These are phyloP conservation scores for Ammopiptanthus mongolicus DNA, from an alignment of 306 rosid genomes.

Conservation along the genomic window DNA sequence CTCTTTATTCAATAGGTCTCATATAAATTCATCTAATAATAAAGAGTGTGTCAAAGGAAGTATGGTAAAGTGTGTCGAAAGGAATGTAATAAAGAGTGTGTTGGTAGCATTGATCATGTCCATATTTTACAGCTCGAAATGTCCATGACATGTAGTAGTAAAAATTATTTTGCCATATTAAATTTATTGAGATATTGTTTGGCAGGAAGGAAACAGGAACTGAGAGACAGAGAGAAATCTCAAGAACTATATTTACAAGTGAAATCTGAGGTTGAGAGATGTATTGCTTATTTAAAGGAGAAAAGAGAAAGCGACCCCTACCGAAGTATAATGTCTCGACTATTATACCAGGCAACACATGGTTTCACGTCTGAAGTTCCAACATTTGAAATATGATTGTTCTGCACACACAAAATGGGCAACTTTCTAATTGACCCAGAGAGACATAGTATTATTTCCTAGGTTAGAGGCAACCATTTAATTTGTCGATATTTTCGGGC, in stretches of 20 bases:
- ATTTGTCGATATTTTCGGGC: neutral
- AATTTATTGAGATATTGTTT: conserved; percentile 16
- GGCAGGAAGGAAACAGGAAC: conserved; percentile 62
- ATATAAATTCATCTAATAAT: no score
- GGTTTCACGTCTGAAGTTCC: conserved; percentile 66
- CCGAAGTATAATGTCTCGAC: conserved; percentile 50
- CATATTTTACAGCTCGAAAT: neutral
- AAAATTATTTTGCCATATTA: neutral
- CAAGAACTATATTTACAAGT: conserved; percentile 62
- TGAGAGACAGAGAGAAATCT: conserved; percentile 52
- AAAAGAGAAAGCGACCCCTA: conserved; percentile 77
- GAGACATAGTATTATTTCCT: neutral
- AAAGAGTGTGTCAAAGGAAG: no score
- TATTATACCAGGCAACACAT: conserved; percentile 53
- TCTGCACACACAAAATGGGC: neutral
- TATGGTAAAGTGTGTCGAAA: no score
- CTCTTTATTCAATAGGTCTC: no score
- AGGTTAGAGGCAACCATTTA: neutral
- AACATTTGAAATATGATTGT: conserved; percentile 59
- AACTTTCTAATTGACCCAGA: neutral
- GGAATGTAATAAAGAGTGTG: no score
- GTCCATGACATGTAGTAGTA: neutral
- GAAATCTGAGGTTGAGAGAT: conserved; percentile 67
- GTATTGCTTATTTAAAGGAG: conserved; percentile 59
- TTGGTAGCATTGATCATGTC: no score